Evolutionary conservation across 148 eudicot genomes (phyloP).

Genomic region (Persicaria tinctoria): DNA sequence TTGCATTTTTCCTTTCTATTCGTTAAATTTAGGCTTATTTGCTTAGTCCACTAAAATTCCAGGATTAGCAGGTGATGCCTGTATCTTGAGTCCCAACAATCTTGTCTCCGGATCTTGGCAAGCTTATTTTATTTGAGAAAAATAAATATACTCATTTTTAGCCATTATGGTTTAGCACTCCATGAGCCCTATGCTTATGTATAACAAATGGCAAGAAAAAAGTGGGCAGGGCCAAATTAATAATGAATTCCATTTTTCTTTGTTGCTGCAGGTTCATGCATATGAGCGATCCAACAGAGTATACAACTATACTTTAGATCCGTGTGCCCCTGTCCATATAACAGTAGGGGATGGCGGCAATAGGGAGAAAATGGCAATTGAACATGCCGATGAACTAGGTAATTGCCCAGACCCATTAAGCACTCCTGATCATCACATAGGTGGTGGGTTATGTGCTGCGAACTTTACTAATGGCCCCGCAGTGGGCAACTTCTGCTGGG

Average conservation of each 20-base stretch:
- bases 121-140: not conserved
- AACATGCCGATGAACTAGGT: slow-evolving; percentile 79
- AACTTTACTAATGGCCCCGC: slow-evolving; percentile 94
- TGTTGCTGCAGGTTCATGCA: slow-evolving; percentile 72
- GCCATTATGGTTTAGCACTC: not conserved
- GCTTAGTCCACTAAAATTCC: not conserved
- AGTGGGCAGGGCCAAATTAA: not conserved
- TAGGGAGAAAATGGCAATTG: slow-evolving; percentile 86
- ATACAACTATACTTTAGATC: slow-evolving; percentile 74
- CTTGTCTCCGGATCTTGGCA: not conserved
- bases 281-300: slow-evolving; percentile 95
- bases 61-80: not conserved
- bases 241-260: not conserved
- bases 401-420: slow-evolving; percentile 75
- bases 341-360: slow-evolving; percentile 97
- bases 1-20: not conserved
- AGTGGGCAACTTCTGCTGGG: slow-evolving; percentile 92
- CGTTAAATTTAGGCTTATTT: not conserved
- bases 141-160: not conserved
- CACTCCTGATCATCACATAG: slow-evolving; percentile 77
- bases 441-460: slow-evolving; percentile 72
- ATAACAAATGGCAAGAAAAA: not conserved
- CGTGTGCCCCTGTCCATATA: slow-evolving; percentile 79
- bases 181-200: not conserved
- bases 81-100: not conserved